phyloP scores from a whole-genome alignment of 148 eudicot genomes.

The Amaranthus hypochondriacus region DNA sequence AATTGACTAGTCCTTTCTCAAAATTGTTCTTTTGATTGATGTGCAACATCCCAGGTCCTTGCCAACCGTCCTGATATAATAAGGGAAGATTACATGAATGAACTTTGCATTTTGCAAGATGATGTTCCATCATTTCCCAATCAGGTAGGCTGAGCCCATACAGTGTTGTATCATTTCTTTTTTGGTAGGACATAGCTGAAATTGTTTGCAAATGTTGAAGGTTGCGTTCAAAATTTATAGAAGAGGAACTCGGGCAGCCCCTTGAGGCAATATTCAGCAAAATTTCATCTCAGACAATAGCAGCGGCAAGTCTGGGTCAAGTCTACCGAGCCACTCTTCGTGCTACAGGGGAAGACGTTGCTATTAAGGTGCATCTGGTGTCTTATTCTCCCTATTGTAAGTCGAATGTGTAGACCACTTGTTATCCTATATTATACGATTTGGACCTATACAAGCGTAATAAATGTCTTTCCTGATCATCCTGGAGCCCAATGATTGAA shows the following conservation, averaged over 20 bases:
- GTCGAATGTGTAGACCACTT: constrained; percentile 7
- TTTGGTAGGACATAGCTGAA: constrained; percentile 13
- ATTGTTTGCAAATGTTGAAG: constrained; percentile 41
- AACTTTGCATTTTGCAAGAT: constrained; percentile 98
- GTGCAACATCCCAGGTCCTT: constrained; percentile 60
- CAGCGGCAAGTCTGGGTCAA: constrained; percentile 98
- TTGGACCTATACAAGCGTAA: background rate
- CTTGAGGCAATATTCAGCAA: constrained; percentile 93
- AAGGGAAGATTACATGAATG: constrained; percentile 99
- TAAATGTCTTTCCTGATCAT: background rate
- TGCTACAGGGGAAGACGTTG: constrained; percentile 89
- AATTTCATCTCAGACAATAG: constrained; percentile 88
- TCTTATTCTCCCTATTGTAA: constrained; percentile 20
- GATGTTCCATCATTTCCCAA: constrained; percentile 97
- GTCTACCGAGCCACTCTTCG: constrained; percentile 95
- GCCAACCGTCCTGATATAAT: constrained; percentile 97
- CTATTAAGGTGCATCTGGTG: constrained; percentile 69
- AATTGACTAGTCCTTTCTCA: constrained; percentile 1
- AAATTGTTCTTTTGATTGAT: constrained; percentile 13
- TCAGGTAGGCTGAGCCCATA: constrained; percentile 44
- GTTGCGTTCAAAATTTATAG: constrained; percentile 94
- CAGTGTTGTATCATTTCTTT: constrained; percentile 3
- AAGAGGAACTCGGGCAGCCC: constrained; percentile 94
- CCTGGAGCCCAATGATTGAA: background rate
- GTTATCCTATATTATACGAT: background rate